Evolutionary conservation across 2,329 filamentous ascomycete species (phyloP).

Genomic region (Penicillium sp.): DNA sequence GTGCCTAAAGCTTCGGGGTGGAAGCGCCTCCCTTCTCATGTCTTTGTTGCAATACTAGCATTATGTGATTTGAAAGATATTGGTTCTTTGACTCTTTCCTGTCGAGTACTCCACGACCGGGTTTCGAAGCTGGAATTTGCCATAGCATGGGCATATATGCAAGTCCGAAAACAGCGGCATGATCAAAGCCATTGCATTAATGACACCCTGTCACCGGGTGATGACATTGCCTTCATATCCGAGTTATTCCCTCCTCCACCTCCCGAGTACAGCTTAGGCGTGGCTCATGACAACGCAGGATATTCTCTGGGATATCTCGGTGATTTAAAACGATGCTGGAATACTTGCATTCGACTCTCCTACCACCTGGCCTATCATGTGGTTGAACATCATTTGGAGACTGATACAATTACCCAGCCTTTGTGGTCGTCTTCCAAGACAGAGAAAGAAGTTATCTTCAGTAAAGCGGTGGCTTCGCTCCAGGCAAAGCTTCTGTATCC

Average conservation of each 20-base stretch:
- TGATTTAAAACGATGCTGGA: slow-evolving; percentile 27
- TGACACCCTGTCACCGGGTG: slow-evolving; percentile 15
- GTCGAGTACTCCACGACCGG: slow-evolving; percentile 19
- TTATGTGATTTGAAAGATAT: slow-evolving; percentile 23
- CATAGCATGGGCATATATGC: slow-evolving; percentile 25
- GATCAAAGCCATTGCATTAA: not conserved
- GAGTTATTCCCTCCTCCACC: slow-evolving; percentile 28
- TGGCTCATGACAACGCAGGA: slow-evolving; percentile 19
- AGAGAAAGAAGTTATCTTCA: slow-evolving; percentile 27
- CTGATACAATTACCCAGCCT: slow-evolving; percentile 14
- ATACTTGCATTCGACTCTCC: slow-evolving; percentile 27
- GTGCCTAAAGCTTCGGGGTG: slow-evolving; percentile 17
- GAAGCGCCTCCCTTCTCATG: slow-evolving; percentile 20
- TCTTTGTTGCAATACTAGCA: slow-evolving; percentile 19
- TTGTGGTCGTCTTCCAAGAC: slow-evolving; percentile 26
- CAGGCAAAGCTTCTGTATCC: slow-evolving; percentile 23
- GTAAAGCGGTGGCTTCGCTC: slow-evolving; percentile 20
- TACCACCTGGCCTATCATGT: slow-evolving; percentile 26
- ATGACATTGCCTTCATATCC: slow-evolving; percentile 27
- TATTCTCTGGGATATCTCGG: slow-evolving; percentile 28
- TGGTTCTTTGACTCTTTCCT: slow-evolving; percentile 18
- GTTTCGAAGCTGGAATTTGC: slow-evolving; percentile 20
- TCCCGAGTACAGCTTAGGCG: slow-evolving; percentile 21
- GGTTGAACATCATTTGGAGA: slow-evolving; percentile 24
- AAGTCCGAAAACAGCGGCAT: slow-evolving; percentile 9